Percentiles rank a stretch among this genome's conserved stretches.
Conservation (phyloP, 768 basidiomycete species). For the Phylloporus arenicola region DNA sequence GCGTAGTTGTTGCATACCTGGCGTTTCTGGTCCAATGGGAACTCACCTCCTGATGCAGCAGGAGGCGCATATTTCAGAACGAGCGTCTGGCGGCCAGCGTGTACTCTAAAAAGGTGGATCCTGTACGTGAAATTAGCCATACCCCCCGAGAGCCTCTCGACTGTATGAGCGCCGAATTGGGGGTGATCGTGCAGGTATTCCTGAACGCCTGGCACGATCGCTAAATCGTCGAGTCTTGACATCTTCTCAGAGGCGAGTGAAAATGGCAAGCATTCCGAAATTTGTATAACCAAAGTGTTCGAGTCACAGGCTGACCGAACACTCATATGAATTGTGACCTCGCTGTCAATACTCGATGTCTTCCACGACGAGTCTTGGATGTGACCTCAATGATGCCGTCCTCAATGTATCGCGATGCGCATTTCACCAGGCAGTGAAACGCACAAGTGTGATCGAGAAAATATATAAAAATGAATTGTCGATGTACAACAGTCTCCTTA, state of each 20-base stretch:
- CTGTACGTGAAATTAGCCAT: conserved; percentile 54
- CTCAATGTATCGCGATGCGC: too few relatives aligned
- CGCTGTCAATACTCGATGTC: too few relatives aligned
- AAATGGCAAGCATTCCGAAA: background rate
- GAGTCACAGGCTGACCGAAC: conserved; percentile 14
- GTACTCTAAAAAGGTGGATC: conserved; percentile 37
- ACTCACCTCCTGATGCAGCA: conserved; percentile 15
- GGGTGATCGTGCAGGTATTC: conserved; percentile 44
- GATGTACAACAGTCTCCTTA: conserved; percentile 12
- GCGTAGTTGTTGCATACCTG: conserved; percentile 39
- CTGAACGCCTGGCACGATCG: conserved; percentile 28
- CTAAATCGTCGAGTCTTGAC: conserved; percentile 22
- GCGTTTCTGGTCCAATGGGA: conserved; percentile 41
- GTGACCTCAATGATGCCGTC: too few relatives aligned
- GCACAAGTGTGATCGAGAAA: conserved; percentile 3
- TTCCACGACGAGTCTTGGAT: too few relatives aligned
- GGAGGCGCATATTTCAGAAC: conserved; percentile 56
- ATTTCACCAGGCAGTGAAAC: background rate
- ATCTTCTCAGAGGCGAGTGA: conserved; percentile 7
- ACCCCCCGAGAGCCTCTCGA: conserved; percentile 47
- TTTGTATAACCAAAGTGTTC: background rate
- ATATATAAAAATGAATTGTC: conserved; percentile 13
- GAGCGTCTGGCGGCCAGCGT: conserved; percentile 41
- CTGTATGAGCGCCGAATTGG: conserved; percentile 37
- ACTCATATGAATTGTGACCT: background rate